Conservation (phyloP, 2,329 filamentous ascomycete species). For the Botrytis aclada region DNA sequence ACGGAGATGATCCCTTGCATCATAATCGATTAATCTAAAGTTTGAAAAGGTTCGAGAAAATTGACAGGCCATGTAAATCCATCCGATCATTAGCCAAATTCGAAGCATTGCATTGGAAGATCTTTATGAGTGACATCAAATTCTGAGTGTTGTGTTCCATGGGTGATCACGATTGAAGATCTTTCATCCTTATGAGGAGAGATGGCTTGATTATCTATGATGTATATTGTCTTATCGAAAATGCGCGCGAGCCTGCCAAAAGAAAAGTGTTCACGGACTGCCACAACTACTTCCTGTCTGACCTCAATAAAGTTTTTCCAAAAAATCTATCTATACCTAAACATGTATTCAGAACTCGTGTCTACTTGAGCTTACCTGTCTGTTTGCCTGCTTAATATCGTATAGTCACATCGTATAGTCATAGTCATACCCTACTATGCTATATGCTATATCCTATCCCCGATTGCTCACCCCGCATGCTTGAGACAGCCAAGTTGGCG, state of each 20-base stretch:
- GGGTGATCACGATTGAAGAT: neutral
- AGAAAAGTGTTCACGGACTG: neutral
- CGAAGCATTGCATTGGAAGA: neutral
- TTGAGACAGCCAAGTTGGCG: neutral
- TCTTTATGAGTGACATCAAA: neutral
- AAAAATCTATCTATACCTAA: neutral
- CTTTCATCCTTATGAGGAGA: neutral
- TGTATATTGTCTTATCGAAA: neutral
- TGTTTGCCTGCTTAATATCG: neutral
- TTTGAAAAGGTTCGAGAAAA: neutral
- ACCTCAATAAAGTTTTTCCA: neutral
- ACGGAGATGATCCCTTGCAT: neutral
- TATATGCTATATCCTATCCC: neutral
- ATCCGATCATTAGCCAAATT: conserved; percentile 1
- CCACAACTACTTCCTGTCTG: neutral
- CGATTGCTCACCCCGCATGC: neutral
- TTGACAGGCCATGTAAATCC: neutral
- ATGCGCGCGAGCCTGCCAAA: neutral
- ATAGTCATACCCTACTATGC: neutral
- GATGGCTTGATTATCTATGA: neutral
- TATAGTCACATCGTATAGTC: too few species aligned
- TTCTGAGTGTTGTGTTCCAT: neutral
- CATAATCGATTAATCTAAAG: neutral
- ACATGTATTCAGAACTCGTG: neutral
- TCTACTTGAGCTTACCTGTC: neutral